A percentile compares a stretch with the other conserved stretches of the same genome.
These are phyloP conservation scores for Peribolospora kevripleyi DNA, from an alignment of 768 basidiomycete species.

Conservation along the genomic window DNA sequence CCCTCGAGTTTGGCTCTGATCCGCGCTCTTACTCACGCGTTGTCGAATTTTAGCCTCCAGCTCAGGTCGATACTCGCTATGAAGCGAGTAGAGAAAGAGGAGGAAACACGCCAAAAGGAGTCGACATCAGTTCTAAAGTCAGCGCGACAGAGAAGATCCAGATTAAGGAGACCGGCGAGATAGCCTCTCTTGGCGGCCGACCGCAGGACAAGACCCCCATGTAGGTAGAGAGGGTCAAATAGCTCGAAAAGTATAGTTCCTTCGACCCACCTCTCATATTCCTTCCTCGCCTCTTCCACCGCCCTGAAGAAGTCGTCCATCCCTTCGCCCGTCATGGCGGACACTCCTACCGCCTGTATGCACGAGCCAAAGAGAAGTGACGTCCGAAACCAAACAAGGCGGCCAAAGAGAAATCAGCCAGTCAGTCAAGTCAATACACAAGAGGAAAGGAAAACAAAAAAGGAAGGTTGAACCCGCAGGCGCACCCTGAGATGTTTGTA, in stretches of 20 bases:
- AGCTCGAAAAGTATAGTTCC: neutral
- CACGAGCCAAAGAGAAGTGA: too few species aligned
- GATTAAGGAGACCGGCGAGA: neutral
- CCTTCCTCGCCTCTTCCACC: slow-evolving; percentile 60
- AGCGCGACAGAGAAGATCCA: neutral
- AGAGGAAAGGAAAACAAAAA: neutral
- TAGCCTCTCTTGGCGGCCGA: neutral
- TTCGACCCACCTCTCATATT: slow-evolving; percentile 55
- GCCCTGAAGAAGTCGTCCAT: slow-evolving; percentile 76
- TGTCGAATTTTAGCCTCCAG: slow-evolving; percentile 35
- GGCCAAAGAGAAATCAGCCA: neutral
- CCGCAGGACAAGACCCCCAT: neutral
- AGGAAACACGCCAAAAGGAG: neutral
- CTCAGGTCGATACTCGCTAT: slow-evolving; percentile 77
- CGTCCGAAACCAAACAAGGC: neutral
- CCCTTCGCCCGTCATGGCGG: slow-evolving; percentile 84
- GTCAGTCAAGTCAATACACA: neutral
- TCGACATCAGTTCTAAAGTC: neutral
- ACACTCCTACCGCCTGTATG: slow-evolving; percentile 70
- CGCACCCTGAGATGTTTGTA: slow-evolving; percentile 80
- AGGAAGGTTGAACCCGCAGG: neutral
- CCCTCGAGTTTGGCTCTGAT: too few species aligned
- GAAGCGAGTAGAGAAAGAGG: neutral
- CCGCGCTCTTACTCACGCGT: slow-evolving; percentile 9
- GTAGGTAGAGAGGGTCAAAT: neutral